phyloP scores from a whole-genome alignment of 495 filamentous ascomycete genomes.

The Evernia prunastri region DNA sequence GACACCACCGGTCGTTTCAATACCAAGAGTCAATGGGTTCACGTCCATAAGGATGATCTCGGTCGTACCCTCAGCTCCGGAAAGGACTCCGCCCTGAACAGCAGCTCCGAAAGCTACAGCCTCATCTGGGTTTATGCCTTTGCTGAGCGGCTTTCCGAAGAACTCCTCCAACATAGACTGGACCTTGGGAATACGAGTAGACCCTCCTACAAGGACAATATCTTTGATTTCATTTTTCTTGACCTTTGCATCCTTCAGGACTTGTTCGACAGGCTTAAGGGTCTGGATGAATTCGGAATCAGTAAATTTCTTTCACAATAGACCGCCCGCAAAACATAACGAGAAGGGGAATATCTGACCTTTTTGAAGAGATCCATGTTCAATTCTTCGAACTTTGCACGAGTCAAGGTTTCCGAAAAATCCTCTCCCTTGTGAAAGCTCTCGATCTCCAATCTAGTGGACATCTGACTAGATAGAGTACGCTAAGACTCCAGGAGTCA shows the following conservation, averaged over 20 bases:
- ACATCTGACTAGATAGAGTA: slow-evolving; percentile 97
- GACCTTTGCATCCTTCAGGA: slow-evolving; percentile 85
- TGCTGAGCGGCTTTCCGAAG: slow-evolving; percentile 96
- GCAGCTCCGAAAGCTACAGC: slow-evolving; percentile 96
- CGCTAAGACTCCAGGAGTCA: slow-evolving; percentile 40
- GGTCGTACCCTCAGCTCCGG: slow-evolving; percentile 72
- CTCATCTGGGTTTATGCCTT: slow-evolving; percentile 98
- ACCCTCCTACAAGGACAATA: slow-evolving; percentile 87
- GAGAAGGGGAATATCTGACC: too few relatives aligned
- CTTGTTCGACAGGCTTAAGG: slow-evolving; percentile 97
- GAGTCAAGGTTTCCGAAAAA: slow-evolving; percentile 96
- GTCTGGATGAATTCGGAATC: slow-evolving; percentile 50
- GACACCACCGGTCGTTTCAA: slow-evolving; percentile 95
- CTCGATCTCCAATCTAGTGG: slow-evolving; percentile 96
- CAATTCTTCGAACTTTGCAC: slow-evolving; percentile 98
- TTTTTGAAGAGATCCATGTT: slow-evolving; percentile 98
- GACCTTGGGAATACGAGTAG: slow-evolving; percentile 95
- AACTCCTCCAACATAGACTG: slow-evolving; percentile 90
- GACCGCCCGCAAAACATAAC: too few relatives aligned
- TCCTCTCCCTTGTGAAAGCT: slow-evolving; percentile 95
- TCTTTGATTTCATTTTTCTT: slow-evolving; percentile 82
- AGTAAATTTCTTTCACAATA: too few relatives aligned
- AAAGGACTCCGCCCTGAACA: slow-evolving; percentile 93
- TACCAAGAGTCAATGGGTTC: slow-evolving; percentile 96
- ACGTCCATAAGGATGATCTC: slow-evolving; percentile 93